Conservation (phyloP, 2,329 filamentous ascomycete genomes). For the Pseudofabraea citricarpa region DNA sequence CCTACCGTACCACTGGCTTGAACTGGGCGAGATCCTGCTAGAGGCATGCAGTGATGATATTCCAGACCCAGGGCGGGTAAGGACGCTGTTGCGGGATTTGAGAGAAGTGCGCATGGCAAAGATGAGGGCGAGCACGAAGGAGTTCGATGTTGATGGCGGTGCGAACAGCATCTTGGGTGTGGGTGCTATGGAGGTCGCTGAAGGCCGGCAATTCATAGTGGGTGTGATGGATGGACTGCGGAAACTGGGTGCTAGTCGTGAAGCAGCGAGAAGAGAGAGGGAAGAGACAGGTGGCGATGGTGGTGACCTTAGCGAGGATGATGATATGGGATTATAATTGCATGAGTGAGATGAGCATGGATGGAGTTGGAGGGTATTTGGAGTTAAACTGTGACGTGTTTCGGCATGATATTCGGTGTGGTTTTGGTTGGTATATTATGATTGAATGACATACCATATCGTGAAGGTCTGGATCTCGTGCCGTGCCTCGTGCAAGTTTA, state of each 20-base stretch:
- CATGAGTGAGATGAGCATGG: neutral
- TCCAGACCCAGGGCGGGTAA: conserved; percentile 64
- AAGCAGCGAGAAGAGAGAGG: conserved; percentile 71
- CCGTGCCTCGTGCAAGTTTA: too few species aligned
- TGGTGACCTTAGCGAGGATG: conserved; percentile 56
- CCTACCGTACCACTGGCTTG: conserved; percentile 93
- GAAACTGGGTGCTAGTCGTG: conserved; percentile 75
- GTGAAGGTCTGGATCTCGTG: too few species aligned
- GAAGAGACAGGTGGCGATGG: conserved; percentile 57
- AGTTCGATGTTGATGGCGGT: conserved; percentile 65
- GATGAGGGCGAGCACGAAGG: conserved; percentile 69
- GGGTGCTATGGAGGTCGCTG: conserved; percentile 88
- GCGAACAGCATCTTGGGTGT: conserved; percentile 68
- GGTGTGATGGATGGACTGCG: conserved; percentile 85
- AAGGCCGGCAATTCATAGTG: conserved; percentile 77
- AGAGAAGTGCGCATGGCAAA: conserved; percentile 88
- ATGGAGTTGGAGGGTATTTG: neutral
- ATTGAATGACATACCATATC: too few species aligned
- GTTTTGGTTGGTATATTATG: too few species aligned
- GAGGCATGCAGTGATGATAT: conserved; percentile 84
- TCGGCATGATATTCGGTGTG: too few species aligned
- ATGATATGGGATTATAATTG: conserved; percentile 29
- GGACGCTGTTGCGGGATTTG: conserved; percentile 73
- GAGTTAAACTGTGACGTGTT: too few species aligned
- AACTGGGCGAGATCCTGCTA: conserved; percentile 81